Evolutionary conservation across 1,284 basidiomycete genomes (phyloP), one percentile per base, ranked within the genome.

Genomic region (Bondarzewia mesenterica): DNA sequence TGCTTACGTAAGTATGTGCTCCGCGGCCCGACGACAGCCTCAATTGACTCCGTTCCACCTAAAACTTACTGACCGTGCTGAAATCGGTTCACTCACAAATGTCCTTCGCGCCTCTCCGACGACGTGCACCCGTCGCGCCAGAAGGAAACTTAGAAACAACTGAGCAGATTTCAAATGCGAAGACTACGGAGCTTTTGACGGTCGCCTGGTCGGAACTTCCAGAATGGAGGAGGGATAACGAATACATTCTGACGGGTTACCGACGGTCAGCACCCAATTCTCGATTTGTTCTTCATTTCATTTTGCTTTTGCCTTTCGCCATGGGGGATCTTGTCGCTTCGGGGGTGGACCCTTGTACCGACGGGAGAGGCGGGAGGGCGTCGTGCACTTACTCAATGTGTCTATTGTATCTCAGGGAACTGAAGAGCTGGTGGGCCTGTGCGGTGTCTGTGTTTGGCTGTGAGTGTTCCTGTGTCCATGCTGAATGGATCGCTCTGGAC

Each of bases 151-250:
- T n/a, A n/a, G 29, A 7, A 32, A 32, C 29, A 2, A 32, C 12
- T 7, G 29, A 12, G n/a, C 10, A 32, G n/a, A n/a, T n/a, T n/a
- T 10, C 12, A n/a, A 32, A 32, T 32, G 29, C 12, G n/a, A 32
- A 32, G 29, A 32, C 10, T n/a, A n/a, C 38, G 38, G 21, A 40
- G 12, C 10, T 18, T 15, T 40, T 49, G 54, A 82, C 78, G 15
- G 57, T 84, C 46, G 68, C 66, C n/a, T 86, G 80, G 78, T 51
- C 65, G n/a, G 78, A 84, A 49, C 68, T 85, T 44, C 76, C 79
- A 42, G 72, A 74, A 35, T 88, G 82, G 83, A 80, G 80, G 61
- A 74, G 66, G 54, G 85, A 91, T 64, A 91, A 91, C 57, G 82
- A 86, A 54, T 85, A 77, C 60, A 86, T 92, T 54, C 48, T 78